A percentile compares a stretch with the other conserved stretches of the same genome.
Evolutionary conservation across 2,329 filamentous ascomycete genomes (phyloP).

Genomic region (Cordyceps cicadae): DNA sequence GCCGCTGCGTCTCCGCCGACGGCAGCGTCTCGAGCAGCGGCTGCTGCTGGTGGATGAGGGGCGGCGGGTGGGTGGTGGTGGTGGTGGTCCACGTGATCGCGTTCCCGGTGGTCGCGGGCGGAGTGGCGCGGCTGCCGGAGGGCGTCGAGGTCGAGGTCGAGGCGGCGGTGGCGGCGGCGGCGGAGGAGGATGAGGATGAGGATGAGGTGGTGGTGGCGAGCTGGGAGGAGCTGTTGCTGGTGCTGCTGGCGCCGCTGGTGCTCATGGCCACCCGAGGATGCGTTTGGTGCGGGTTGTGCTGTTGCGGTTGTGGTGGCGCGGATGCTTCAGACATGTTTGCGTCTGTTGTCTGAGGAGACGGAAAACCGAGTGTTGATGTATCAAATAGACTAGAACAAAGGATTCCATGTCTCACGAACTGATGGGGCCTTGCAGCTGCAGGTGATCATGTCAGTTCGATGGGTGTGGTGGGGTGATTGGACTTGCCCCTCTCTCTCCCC

Average conservation of each 20-base stretch:
- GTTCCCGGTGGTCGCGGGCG: not conserved
- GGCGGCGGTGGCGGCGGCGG: not conserved
- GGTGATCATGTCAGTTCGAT: slow-evolving; percentile 4
- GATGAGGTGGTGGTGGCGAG: not conserved
- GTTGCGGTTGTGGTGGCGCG: not conserved
- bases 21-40: slow-evolving; percentile 31
- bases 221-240: slow-evolving; percentile 3
- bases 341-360: not conserved
- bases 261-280: not conserved
- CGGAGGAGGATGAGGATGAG: no score
- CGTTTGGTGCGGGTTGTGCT: not conserved
- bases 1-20: slow-evolving; percentile 34
- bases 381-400: not conserved
- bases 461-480: slow-evolving; percentile 5
- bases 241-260: slow-evolving; percentile 7
- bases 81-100: no score
- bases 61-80: not conserved
- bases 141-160: not conserved
- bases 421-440: slow-evolving; percentile 1
- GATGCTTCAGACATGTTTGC: slow-evolving; percentile 3
- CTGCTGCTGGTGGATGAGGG: not conserved
- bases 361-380: not conserved
- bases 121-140: not conserved
- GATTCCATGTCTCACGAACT: not conserved
- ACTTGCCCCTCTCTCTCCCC: not conserved